phyloP scores from a whole-genome alignment of 768 basidiomycete genomes.

The Termitomyces heimii region DNA sequence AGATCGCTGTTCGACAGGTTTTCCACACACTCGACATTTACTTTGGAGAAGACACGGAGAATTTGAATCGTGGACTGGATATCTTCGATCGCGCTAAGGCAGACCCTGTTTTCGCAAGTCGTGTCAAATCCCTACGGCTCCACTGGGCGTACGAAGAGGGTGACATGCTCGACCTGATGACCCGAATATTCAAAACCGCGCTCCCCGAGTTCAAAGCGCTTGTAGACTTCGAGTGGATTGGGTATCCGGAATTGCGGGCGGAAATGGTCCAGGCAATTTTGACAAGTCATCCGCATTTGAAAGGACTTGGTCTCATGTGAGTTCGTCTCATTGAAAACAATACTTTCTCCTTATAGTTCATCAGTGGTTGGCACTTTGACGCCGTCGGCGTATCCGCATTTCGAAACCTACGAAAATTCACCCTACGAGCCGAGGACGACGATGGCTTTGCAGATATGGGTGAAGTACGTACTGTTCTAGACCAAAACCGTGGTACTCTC shows the following conservation, averaged over 20 bases:
- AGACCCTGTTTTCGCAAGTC: conserved; percentile 54
- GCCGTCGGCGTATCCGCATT: conserved; percentile 65
- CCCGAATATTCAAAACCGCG: conserved; percentile 53
- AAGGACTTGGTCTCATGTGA: conserved; percentile 55
- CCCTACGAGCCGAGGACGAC: conserved; percentile 64
- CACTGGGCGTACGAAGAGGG: conserved; percentile 71
- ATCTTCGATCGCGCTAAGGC: conserved; percentile 62
- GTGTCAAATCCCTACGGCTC: conserved; percentile 52
- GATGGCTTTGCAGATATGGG: conserved; percentile 68
- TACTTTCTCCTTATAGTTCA: not conserved
- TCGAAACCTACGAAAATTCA: conserved; percentile 55
- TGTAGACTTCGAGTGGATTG: conserved; percentile 70
- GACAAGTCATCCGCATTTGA: conserved; percentile 45
- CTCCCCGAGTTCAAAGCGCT: conserved; percentile 59
- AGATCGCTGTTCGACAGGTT: conserved; percentile 58
- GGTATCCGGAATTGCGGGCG: conserved; percentile 64
- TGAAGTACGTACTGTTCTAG: conserved; percentile 58
- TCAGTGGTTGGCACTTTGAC: conserved; percentile 69
- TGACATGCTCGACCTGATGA: conserved; percentile 48
- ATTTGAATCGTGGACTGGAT: conserved; percentile 55
- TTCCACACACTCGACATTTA: conserved; percentile 66
- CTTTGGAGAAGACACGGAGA: conserved; percentile 60
- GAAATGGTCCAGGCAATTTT: conserved; percentile 60
- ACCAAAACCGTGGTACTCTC: conserved; percentile 51
- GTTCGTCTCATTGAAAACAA: conserved; percentile 7